Evolutionary conservation across 1,284 basidiomycete genomes (phyloP), one percentile per base, ranked within the genome.

Genomic region (Marasmius oreades): DNA sequence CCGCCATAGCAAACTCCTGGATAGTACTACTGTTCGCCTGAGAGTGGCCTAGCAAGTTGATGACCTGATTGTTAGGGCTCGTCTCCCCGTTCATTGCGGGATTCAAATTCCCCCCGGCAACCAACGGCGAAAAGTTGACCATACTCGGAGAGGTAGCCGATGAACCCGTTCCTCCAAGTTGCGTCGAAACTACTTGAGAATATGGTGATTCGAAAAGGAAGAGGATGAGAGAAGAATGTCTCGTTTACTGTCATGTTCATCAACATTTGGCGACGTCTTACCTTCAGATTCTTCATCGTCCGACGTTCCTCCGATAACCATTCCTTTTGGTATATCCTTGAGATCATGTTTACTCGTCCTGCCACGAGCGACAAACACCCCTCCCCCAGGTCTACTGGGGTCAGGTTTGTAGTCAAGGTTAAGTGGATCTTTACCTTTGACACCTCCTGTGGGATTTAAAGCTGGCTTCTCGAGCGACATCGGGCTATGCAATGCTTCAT

Each of bases 401-500:
- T 91, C 90, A 62, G 86, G 85, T 65, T 82, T 81, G 73, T 90
- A 93, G 61, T 85, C 79, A 57, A 93, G 73, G 33, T 75, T 73
- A 5, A 84, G 65, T 2, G 78, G 81, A 16, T 75, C 77, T 64
- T 83, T 86, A 42, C 70, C 76, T 57, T 73, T 83, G 22, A 90
- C 86, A 34, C 88, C 90, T 46, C 84, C 82, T 0, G 88, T 90
- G 6, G 90, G 89, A 64, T 90, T 90, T 58, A 90, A 74, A 26
- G 78, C 75, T 14, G 86, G 83, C 18, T 77, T 72, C 68, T 86
- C 85, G 52, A 82, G 69, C 1, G 81, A 78, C 55, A 78, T 67
- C 10, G 76, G 75, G 8, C 86, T 84, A 37, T 92, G 87, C 24
- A 93, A 93, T 31, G 93, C 88, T 74, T 97, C 93, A 71, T 93